These are phyloP conservation scores for Floccularia luteovirens DNA, from an alignment of 768 basidiomycete genomes.

Conservation along the genomic window DNA sequence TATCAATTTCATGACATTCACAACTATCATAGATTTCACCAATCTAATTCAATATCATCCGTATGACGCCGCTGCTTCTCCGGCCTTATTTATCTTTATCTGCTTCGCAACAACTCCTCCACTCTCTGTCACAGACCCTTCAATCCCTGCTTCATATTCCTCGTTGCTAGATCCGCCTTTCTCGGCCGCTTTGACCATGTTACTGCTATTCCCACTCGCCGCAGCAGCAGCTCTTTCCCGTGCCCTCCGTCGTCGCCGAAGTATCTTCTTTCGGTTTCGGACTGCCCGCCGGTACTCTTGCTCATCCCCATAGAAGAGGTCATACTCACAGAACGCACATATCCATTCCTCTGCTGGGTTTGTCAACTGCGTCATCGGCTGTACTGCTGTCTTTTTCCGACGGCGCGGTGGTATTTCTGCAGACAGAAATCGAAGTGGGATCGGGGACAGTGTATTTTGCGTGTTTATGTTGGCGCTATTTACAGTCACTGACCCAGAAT, in stretches of 20 bases:
- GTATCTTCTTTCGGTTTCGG: conserved; percentile 70
- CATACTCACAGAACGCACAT: conserved; percentile 91
- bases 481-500: conserved; percentile 20
- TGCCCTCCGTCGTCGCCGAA: conserved; percentile 61
- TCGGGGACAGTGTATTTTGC: conserved; percentile 48
- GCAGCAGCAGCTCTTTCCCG: conserved; percentile 58
- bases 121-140: conserved; percentile 11
- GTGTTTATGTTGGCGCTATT: conserved; percentile 24
- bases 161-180: conserved; percentile 12
- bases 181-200: conserved; percentile 12
- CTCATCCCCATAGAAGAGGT: conserved; percentile 86
- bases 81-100: too few species aligned
- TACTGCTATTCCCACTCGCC: conserved; percentile 27
- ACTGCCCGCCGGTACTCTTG: conserved; percentile 55
- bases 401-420: conserved; percentile 54
- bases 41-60: too few species aligned
- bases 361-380: conserved; percentile 24
- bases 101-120: too few species aligned
- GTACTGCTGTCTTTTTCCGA: conserved; percentile 7
- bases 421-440: conserved; percentile 58
- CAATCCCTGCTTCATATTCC: conserved; percentile 21
- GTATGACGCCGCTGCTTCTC: too few species aligned
- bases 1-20: too few species aligned
- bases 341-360: conserved; percentile 85
- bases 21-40: too few species aligned